These are phyloP conservation scores for Allium cepa DNA, from an alignment of 106 monocot species.

Conservation along the genomic window DNA sequence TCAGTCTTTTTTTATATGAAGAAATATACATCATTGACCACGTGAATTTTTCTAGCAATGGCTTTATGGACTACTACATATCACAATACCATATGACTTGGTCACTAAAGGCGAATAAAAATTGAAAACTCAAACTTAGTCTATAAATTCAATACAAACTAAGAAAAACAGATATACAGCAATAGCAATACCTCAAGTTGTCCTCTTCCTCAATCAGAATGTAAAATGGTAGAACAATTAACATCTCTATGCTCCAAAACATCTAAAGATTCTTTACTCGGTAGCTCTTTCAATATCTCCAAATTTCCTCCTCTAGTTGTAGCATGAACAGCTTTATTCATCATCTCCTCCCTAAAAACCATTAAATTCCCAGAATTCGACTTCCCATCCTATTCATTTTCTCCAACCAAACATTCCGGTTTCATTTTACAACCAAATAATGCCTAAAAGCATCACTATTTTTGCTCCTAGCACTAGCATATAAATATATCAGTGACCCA, in stretches of 20 bases:
- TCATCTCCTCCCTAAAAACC: conserved; percentile 55
- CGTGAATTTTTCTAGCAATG: too few species aligned
- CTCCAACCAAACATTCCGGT: conserved; percentile 10
- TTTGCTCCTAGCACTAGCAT: conserved; percentile 78
- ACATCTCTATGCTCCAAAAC: conserved; percentile 55
- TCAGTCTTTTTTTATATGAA: too few species aligned
- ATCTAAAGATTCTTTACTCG: conserved; percentile 16
- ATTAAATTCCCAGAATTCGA: conserved; percentile 3
- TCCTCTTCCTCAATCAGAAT: conserved; percentile 69
- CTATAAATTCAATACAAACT: neutral
- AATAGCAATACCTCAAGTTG: conserved; percentile 63
- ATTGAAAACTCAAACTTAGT: neutral
- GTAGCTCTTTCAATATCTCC: conserved; percentile 61
- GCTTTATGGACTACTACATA: too few species aligned
- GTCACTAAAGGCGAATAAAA: neutral
- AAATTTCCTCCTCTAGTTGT: conserved; percentile 74
- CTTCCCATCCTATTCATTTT: neutral
- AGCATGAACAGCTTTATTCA: conserved; percentile 67
- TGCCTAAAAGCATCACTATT: conserved; percentile 42
- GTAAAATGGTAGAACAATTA: conserved; percentile 68
- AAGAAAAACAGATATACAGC: neutral
- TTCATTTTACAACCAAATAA: conserved; percentile 35
- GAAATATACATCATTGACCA: too few species aligned
- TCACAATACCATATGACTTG: too few species aligned
- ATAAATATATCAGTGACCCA: conserved; percentile 76